phyloP scores from a whole-genome alignment of 495 filamentous ascomycete genomes.

The Parathielavia hyrcaniae region DNA sequence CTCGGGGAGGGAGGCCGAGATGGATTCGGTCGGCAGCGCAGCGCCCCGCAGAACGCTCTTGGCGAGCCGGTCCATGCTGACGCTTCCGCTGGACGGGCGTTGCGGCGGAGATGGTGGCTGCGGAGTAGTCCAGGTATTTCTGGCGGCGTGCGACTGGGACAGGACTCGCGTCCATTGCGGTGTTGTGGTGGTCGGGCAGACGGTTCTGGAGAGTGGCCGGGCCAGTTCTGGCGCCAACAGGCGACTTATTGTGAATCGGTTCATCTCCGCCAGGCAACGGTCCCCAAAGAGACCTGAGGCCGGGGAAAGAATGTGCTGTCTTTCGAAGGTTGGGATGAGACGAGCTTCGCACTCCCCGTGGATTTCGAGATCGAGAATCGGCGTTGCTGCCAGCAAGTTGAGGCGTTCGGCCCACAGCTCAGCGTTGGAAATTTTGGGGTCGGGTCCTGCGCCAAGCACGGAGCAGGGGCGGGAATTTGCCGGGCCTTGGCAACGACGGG shows the following conservation, averaged over 20 bases:
- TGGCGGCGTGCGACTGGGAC: slow-evolving; percentile 31
- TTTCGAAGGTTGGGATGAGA: background rate
- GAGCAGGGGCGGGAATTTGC: slow-evolving; percentile 24
- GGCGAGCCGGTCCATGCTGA: slow-evolving; percentile 12
- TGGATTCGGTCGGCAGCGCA: background rate
- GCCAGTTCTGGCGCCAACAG: slow-evolving; percentile 41
- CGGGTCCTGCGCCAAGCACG: slow-evolving; percentile 4
- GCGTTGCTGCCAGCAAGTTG: background rate
- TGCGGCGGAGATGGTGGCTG: slow-evolving; percentile 2
- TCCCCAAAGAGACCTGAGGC: slow-evolving; percentile 3
- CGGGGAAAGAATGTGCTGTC: background rate
- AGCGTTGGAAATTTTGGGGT: slow-evolving; percentile 23
- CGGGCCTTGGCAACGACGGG: slow-evolving; percentile 24
- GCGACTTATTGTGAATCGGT: slow-evolving; percentile 38
- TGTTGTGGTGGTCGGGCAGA: slow-evolving; percentile 20
- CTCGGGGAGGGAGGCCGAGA: slow-evolving; percentile 14
- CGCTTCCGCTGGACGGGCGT: background rate
- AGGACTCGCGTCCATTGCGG: slow-evolving; percentile 39
- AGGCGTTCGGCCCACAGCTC: background rate
- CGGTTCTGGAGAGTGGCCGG: slow-evolving; percentile 26
- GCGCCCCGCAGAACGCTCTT: slow-evolving; percentile 8
- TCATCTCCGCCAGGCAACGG: slow-evolving; percentile 34
- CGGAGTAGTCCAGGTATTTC: background rate
- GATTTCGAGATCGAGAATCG: too few species aligned
- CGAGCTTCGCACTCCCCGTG: background rate